phyloP scores from a whole-genome alignment of 345 rosid genomes.

The Hibiscus trionum region DNA sequence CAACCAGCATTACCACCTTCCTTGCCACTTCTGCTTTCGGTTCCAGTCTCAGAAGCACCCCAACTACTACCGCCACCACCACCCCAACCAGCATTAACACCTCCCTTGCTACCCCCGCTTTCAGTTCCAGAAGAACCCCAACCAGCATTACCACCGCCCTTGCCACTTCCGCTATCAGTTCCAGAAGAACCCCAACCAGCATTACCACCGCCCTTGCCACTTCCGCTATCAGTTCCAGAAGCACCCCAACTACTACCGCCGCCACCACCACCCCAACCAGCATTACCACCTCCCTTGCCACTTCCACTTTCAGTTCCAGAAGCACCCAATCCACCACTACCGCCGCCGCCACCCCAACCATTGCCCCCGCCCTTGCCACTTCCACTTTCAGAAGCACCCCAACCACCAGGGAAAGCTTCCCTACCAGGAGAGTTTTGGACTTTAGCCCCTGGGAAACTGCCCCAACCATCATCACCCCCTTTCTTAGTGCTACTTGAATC shows the following conservation, averaged over 20 bases:
- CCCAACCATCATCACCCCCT: slow-evolving; percentile 37
- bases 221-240: not conserved
- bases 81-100: not conserved
- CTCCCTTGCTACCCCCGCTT: no score
- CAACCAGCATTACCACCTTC: not conserved
- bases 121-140: not conserved
- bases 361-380: no score
- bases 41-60: no score
- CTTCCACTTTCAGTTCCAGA: no score
- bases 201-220: not conserved
- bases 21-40: not conserved
- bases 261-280: not conserved
- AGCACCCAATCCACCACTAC: no score
- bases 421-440: slow-evolving; percentile 47
- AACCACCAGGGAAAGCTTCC: slow-evolving; percentile 53
- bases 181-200: not conserved
- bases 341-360: no score
- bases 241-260: not conserved
- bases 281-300: no score
- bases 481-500: not conserved
- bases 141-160: not conserved
- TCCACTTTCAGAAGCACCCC: slow-evolving; percentile 24
- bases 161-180: not conserved
- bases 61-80: no score
- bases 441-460: slow-evolving; percentile 50